phyloP scores from a whole-genome alignment of 257 asterid genomes.

The Cordia subcordata region DNA sequence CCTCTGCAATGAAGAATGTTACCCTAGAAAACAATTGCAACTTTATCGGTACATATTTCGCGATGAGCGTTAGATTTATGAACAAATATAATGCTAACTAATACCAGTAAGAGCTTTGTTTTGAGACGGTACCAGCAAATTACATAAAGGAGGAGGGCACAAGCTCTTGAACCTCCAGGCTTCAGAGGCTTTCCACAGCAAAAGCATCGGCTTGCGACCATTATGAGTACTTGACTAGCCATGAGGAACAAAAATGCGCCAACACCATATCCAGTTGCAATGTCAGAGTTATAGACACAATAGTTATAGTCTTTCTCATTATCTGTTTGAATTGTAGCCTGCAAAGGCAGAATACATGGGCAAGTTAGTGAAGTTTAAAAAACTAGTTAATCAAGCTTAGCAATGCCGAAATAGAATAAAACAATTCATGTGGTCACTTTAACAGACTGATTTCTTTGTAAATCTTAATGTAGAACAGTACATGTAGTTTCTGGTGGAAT shows the following conservation, averaged over 20 bases:
- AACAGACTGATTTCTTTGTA: no score
- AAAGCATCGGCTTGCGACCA: slow-evolving; percentile 80
- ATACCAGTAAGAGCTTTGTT: background rate
- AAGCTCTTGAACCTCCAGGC: slow-evolving; percentile 94
- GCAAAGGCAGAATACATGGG: slow-evolving; percentile 6
- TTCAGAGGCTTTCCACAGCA: slow-evolving; percentile 80
- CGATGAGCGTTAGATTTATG: background rate
- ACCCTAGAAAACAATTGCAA: slow-evolving; percentile 45
- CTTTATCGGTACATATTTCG: background rate
- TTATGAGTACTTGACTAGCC: slow-evolving; percentile 60
- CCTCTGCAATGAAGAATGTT: slow-evolving; percentile 67
- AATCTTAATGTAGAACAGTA: no score
- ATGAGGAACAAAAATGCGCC: slow-evolving; percentile 84
- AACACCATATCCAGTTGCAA: slow-evolving; percentile 77
- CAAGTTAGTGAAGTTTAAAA: background rate
- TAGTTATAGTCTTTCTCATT: slow-evolving; percentile 31
- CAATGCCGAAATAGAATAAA: no score
- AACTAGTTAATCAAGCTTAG: no score
- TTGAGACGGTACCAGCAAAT: slow-evolving; percentile 61
- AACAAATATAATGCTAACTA: background rate
- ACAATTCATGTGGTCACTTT: no score
- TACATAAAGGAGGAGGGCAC: slow-evolving; percentile 73
- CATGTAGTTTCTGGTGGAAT: no score
- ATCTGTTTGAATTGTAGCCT: slow-evolving; percentile 43
- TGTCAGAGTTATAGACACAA: slow-evolving; percentile 78